Conservation (phyloP, 2,329 filamentous ascomycete species). For the Endothia cerciana region DNA sequence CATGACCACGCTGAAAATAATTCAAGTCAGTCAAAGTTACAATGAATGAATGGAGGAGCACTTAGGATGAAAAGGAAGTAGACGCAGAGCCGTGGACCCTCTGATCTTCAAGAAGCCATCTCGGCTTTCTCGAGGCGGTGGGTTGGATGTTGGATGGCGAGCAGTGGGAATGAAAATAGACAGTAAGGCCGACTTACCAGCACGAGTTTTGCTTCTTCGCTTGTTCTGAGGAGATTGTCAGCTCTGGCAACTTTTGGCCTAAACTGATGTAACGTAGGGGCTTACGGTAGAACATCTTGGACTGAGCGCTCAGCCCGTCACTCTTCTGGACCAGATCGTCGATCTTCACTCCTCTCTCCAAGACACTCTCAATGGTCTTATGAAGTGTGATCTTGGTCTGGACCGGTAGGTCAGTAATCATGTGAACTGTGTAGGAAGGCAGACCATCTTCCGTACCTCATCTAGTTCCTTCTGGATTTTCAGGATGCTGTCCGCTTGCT, state of each 20-base stretch:
- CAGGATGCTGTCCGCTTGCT: slow-evolving; percentile 87
- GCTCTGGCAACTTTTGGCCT: neutral
- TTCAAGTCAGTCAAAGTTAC: neutral
- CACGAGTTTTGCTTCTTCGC: slow-evolving; percentile 83
- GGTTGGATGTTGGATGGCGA: neutral
- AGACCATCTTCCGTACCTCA: slow-evolving; percentile 39
- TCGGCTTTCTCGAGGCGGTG: neutral
- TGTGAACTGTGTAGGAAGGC: neutral
- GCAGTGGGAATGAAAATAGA: neutral
- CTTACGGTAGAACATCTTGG: slow-evolving; percentile 96
- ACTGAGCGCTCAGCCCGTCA: slow-evolving; percentile 85
- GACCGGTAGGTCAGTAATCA: neutral
- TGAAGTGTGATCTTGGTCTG: slow-evolving; percentile 95
- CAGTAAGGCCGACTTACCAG: slow-evolving; percentile 46
- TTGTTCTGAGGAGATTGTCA: slow-evolving; percentile 48
- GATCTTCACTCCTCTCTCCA: slow-evolving; percentile 95
- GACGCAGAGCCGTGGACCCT: no score
- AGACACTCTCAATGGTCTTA: slow-evolving; percentile 87
- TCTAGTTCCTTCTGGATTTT: slow-evolving; percentile 97
- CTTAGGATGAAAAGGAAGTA: neutral
- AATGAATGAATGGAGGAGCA: neutral
- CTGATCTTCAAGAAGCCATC: neutral
- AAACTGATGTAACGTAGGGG: slow-evolving; percentile 27
- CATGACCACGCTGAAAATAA: slow-evolving; percentile 24
- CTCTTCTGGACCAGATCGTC: slow-evolving; percentile 93